Evolutionary conservation across 805 yeast species (phyloP).

Genomic region (Ogataea glucozyma): DNA sequence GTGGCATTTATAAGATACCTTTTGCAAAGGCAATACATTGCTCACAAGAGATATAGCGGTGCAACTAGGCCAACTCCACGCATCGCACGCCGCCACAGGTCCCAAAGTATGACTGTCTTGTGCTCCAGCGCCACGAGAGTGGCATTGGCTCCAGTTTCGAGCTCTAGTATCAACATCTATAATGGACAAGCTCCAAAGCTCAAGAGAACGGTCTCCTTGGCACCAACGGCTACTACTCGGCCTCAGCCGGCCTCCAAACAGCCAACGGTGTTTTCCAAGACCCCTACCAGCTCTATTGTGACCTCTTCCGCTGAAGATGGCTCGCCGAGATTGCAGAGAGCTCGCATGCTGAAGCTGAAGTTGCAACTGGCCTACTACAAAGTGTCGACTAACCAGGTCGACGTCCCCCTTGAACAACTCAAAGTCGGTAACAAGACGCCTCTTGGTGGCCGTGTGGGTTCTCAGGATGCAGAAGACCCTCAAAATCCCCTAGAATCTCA

Average conservation of each 20-base stretch:
- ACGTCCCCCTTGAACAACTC: slow-evolving; percentile 35
- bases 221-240: no score
- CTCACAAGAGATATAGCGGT: not conserved
- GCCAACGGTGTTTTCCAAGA: no score
- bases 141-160: slow-evolving; percentile 22
- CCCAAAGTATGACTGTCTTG: slow-evolving; percentile 8
- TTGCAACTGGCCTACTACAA: slow-evolving; percentile 55
- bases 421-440: no score
- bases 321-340: slow-evolving; percentile 36
- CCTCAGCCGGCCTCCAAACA: no score
- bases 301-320: slow-evolving; percentile 15
- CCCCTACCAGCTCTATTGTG: no score
- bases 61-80: not conserved
- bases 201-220: no score
- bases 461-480: no score
- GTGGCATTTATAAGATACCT: slow-evolving; percentile 6
- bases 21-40: not conserved
- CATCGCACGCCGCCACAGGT: not conserved
- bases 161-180: slow-evolving; percentile 23
- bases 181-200: slow-evolving; percentile 15
- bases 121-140: slow-evolving; percentile 20
- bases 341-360: slow-evolving; percentile 46
- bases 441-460: no score
- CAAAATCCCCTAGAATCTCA: no score
- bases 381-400: slow-evolving; percentile 48